Evolutionary conservation across 306 rosid genomes (phyloP), one percentile per base, ranked within the genome.

Genomic region (Arachis stenosperma): DNA sequence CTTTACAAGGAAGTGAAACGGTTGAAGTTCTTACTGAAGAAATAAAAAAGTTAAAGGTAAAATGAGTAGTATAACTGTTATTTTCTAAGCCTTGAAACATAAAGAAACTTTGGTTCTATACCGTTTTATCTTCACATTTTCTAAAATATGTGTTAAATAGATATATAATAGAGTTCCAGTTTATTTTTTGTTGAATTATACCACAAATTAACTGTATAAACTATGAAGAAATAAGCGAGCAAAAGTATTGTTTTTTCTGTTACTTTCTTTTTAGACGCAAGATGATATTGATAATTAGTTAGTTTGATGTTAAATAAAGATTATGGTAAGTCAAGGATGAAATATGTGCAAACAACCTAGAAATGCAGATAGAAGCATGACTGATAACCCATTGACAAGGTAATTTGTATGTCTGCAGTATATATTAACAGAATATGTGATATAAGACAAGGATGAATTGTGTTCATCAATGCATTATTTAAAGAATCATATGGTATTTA

Each of bases 11-110:
- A 52, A 33, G 63, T 51, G 85, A 77, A 74, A 81, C 72, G 27
- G 42, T 84, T 54, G 88, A 75, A 88, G 76, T 67, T 79, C 89
- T 88, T 65, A 81, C 76, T 17, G 80, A 78, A 36, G 96, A 85
- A 72, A 73, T 86, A 22, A 61, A 76, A 77, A 79, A 37, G 75
- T 86, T 93, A 78, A 88, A 89, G 94, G 98, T 89, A 74, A 67
- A 48, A 69, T 70, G 42, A 76, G 43, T 76, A 76, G 43, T 76
- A 36, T 65, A 72, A 47, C 15, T 58, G 51, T 67, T 58, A 37
- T 6, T 52, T 52, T 44, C 22, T 69, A 11, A 39, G n/a, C 54
- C 50, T 53, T 75, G 41, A 58, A 58, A 50, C 51, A 57, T 10
- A 69, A 57, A 53, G 37, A 69, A 70, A 7, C 10, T 44, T 30